Conservation (phyloP, 2,329 filamentous ascomycete species). For the Epichloe aotearoae region DNA sequence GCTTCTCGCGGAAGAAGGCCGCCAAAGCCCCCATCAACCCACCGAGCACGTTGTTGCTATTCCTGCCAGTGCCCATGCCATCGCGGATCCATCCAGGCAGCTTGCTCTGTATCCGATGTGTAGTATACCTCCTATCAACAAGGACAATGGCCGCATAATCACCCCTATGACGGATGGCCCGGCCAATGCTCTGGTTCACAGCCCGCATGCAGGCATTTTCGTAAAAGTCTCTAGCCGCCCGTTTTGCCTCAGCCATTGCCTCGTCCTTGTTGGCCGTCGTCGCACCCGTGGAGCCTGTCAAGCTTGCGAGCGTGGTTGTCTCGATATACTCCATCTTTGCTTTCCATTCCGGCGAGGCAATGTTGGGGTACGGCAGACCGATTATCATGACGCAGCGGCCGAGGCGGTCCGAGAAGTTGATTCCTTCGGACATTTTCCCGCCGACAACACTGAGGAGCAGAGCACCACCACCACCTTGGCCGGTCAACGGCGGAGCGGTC, state of each 20-base stretch:
- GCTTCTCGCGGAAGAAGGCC: conserved; percentile 45
- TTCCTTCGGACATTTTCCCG: conserved; percentile 91
- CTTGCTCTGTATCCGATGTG: conserved; percentile 59
- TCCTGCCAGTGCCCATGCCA: conserved; percentile 43
- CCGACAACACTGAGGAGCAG: conserved; percentile 83
- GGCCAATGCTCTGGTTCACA: conserved; percentile 91
- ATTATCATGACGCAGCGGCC: conserved; percentile 86
- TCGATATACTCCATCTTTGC: conserved; percentile 84
- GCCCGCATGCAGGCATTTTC: conserved; percentile 94
- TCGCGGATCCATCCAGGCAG: conserved; percentile 79
- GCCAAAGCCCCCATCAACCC: conserved; percentile 45
- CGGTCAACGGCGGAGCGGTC: not conserved
- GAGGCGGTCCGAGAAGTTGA: conserved; percentile 89
- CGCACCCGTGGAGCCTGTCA: conserved; percentile 13
- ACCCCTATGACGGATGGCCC: conserved; percentile 73
- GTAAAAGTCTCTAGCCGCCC: conserved; percentile 64
- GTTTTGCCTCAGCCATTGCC: conserved; percentile 27
- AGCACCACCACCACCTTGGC: conserved; percentile 40
- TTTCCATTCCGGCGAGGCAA: conserved; percentile 81
- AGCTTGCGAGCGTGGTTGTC: conserved; percentile 31
- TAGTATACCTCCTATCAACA: conserved; percentile 68
- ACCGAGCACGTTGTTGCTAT: conserved; percentile 25
- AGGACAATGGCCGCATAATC: conserved; percentile 90
- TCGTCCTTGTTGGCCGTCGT: conserved; percentile 12
- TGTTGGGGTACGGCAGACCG: conserved; percentile 85